These are phyloP conservation scores for Musa beccarii DNA, from an alignment of 176 grass and related monocot genomes.

Conservation along the genomic window DNA sequence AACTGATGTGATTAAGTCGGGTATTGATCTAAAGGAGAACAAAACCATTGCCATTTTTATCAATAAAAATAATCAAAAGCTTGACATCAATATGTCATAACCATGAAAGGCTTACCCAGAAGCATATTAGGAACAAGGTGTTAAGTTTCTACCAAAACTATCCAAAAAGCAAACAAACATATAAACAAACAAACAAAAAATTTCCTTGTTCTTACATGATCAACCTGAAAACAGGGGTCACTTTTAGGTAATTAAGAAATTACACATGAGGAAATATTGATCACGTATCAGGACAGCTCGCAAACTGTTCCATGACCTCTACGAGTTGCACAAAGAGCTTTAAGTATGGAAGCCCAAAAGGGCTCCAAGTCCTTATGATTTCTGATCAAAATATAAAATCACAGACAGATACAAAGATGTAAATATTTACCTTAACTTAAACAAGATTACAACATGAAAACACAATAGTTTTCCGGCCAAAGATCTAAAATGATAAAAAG, in stretches of 20 bases:
- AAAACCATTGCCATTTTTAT: background rate
- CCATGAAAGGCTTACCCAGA: too few species aligned
- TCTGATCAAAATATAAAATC: too few species aligned
- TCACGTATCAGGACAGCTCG: background rate
- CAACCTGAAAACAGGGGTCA: background rate
- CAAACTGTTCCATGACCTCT: too few species aligned
- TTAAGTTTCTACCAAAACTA: background rate
- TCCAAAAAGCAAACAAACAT: background rate
- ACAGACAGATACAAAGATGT: too few species aligned
- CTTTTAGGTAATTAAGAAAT: background rate
- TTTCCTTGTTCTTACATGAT: background rate
- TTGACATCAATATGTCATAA: background rate
- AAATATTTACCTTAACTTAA: too few species aligned
- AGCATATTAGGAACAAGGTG: too few species aligned
- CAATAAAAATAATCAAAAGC: background rate
- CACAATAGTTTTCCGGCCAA: background rate
- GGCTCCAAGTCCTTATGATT: too few species aligned
- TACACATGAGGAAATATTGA: background rate
- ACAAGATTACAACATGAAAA: background rate
- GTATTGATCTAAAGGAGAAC: background rate
- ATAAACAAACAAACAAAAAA: background rate
- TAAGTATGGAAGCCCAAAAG: too few species aligned
- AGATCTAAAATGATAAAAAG: background rate
- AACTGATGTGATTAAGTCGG: background rate
- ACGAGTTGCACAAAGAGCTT: too few species aligned